Percentiles rank a stretch among this genome's conserved stretches.
Evolutionary conservation across 257 asterid genomes (phyloP).

Genomic region (Solanum arcanum): DNA sequence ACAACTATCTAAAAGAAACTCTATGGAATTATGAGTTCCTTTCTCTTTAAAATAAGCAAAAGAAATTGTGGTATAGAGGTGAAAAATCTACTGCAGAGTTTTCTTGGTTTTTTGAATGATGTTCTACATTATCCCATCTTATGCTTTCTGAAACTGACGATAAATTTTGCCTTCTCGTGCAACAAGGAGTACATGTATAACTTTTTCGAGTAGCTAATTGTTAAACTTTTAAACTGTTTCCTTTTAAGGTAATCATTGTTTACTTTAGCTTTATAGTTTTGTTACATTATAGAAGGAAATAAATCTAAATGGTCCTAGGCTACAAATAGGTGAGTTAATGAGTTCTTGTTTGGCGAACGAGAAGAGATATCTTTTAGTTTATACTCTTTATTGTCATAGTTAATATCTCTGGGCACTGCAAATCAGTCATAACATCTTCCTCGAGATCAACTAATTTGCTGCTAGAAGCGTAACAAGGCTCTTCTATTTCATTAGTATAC

Average conservation of each 20-base stretch:
- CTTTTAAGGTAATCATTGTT: background rate
- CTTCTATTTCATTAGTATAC: background rate
- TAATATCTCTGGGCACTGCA: background rate
- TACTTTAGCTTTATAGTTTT: background rate
- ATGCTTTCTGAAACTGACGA: background rate
- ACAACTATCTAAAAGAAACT: background rate
- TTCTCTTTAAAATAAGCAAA: background rate
- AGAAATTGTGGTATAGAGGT: background rate
- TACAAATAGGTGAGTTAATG: background rate
- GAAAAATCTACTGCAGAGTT: background rate
- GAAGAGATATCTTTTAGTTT: background rate
- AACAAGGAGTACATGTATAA: background rate
- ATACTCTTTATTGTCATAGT: background rate
- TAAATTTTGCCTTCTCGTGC: background rate
- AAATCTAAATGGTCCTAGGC: background rate
- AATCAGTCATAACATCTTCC: background rate
- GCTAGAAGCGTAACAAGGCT: background rate
- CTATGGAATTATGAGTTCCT: background rate
- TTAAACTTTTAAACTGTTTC: background rate
- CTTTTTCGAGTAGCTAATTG: background rate
- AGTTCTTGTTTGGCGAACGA: background rate
- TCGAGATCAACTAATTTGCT: background rate
- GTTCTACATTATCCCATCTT: background rate
- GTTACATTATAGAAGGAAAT: background rate
- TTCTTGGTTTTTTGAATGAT: background rate